Conservation (phyloP, 352 stramenopile species). For the Pythium apleroticum region DNA sequence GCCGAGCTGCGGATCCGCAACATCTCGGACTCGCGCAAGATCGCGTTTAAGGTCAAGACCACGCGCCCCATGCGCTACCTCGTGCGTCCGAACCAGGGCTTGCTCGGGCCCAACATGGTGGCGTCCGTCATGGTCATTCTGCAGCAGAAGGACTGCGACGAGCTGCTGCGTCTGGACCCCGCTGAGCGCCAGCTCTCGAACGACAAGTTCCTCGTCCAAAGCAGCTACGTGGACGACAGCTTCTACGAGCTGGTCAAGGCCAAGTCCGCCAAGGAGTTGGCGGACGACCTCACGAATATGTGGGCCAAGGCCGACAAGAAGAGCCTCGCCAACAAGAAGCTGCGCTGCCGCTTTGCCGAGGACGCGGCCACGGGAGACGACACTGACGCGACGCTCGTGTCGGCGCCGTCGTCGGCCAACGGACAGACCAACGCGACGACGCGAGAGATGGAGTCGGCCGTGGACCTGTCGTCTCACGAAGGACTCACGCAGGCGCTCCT, state of each 20-base stretch:
- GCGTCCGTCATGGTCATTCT: constrained; percentile 87
- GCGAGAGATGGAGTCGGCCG: background rate
- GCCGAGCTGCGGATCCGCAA: constrained; percentile 85
- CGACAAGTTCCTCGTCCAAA: constrained; percentile 90
- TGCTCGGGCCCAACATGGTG: constrained; percentile 72
- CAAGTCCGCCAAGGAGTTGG: constrained; percentile 87
- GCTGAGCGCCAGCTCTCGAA: constrained; percentile 82
- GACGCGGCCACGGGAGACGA: constrained; percentile 18
- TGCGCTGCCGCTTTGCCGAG: constrained; percentile 84
- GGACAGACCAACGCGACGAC: background rate
- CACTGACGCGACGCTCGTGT: background rate
- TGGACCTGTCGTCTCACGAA: background rate
- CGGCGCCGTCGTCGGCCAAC: background rate
- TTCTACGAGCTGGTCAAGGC: constrained; percentile 88
- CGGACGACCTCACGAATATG: constrained; percentile 86
- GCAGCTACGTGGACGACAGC: constrained; percentile 78
- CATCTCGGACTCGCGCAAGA: constrained; percentile 73
- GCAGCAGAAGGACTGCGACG: constrained; percentile 89
- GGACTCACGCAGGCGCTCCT: background rate
- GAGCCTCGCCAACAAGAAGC: constrained; percentile 85
- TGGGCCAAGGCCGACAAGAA: constrained; percentile 81
- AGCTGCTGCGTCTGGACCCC: constrained; percentile 73
- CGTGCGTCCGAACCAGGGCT: constrained; percentile 87
- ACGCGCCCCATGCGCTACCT: constrained; percentile 86
- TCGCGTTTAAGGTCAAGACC: constrained; percentile 90